Percentiles rank a stretch among this genome's conserved stretches.
These are phyloP conservation scores for Aspergillus novoparasiticus DNA, from an alignment of 2,329 filamentous ascomycete species.

Conservation along the genomic window DNA sequence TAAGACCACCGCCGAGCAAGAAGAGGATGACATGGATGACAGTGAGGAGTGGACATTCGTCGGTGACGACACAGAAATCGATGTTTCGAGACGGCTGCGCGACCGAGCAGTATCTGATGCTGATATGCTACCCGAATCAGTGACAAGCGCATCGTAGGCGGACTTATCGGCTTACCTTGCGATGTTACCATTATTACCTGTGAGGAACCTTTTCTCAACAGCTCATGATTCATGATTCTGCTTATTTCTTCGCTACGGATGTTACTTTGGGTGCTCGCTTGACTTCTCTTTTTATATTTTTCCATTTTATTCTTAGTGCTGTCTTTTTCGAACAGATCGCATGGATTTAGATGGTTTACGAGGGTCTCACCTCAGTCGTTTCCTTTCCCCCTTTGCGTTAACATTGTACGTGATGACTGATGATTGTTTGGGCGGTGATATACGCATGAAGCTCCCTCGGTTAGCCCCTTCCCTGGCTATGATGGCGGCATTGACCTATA, in stretches of 20 bases:
- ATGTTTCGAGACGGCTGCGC: conserved; percentile 39
- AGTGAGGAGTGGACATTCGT: conserved; percentile 92
- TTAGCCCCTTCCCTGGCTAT: not conserved
- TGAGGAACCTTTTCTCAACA: not conserved
- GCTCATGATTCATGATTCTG: not conserved
- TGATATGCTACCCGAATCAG: conserved; percentile 24
- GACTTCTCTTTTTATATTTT: not conserved
- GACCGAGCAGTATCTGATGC: conserved; percentile 32
- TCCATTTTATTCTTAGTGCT: conserved; percentile 1
- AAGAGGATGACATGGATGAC: conserved; percentile 58
- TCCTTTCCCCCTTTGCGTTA: not conserved
- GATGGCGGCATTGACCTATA: not conserved
- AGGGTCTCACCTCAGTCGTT: not conserved
- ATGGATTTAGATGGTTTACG: conserved; percentile 5
- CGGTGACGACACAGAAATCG: conserved; percentile 60
- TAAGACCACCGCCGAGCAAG: conserved; percentile 40
- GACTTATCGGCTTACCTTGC: not conserved
- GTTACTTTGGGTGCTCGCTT: not conserved
- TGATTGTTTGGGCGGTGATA: conserved; percentile 8
- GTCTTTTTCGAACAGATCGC: conserved; percentile 9
- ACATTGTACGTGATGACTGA: conserved; percentile 12
- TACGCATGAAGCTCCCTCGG: not conserved
- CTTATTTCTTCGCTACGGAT: not conserved
- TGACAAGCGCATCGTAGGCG: conserved; percentile 3
- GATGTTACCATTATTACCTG: not conserved